Evolutionary conservation across 306 rosid species (phyloP), one percentile per base, ranked within the genome.

Genomic region (Gastrolobium bilobum): DNA sequence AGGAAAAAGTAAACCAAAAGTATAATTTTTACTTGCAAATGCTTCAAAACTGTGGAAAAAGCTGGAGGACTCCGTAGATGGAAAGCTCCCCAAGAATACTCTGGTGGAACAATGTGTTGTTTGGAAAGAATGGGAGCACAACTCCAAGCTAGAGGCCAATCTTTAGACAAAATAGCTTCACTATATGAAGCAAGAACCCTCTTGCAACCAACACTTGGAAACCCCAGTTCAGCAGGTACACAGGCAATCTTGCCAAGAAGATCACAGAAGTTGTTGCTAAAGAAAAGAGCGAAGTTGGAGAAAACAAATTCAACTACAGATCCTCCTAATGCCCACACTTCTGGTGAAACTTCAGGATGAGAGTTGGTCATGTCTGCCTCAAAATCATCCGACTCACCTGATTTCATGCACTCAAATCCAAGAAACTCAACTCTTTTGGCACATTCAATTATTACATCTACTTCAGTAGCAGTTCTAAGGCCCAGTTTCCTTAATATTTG

Each of bases 101-200:
- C 95, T 0, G 99, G 99, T 82, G 97, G 99, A 74, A 86, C 82
- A 79, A 78, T 59, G 48, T 84, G 84, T 83, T 87, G 94, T 77
- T 68, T 89, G 26, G 92, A 87, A 56, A 94, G 89, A 84, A 94
- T 94, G 73, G 99, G 97, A 86, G 92, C 87, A 86, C 89, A 89
- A 83, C 97, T 94, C 99, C 99, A 94, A 75, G 92, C 99, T 72
- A 94, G 84, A 65, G 95, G 94, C 99, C 99, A 92, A 81, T 94
- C 99, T 85, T 88, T 94, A 44, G 85, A 86, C 79, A 92, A 73
- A 80, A 94, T 92, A 65, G 93, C 97, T 83, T 91, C 95, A 69
- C 79, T 84, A 80, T 94, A 94, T 11, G 99, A 88, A 88, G 92
- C 73, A 83, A 94, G 91, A 59, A 92, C 94, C 87, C 97, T 92